These are phyloP conservation scores for Pseudozyma sp. DNA, from an alignment of 1,284 basidiomycete genomes.

Conservation along the genomic window DNA sequence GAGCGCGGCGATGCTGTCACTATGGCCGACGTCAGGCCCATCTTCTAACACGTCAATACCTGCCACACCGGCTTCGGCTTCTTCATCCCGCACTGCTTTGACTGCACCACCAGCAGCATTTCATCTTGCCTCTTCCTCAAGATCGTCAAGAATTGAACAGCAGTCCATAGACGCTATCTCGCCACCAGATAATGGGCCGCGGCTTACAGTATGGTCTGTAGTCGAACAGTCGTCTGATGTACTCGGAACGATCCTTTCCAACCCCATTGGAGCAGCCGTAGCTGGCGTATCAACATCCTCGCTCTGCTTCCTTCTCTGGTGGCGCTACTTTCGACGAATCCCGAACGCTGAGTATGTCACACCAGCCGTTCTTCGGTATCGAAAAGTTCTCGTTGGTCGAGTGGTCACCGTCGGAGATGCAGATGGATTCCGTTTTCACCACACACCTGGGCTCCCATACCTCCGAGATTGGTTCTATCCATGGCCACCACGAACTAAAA, in stretches of 20 bases:
- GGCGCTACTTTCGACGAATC: conserved; percentile 65
- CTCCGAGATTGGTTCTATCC: conserved; percentile 49
- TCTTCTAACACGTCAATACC: conserved; percentile 1
- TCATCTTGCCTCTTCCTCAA: neutral
- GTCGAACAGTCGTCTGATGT: conserved; percentile 37
- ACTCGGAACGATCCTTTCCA: conserved; percentile 23
- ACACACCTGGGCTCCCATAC: conserved; percentile 60
- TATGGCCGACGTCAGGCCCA: conserved; percentile 8
- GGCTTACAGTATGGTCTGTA: conserved; percentile 32
- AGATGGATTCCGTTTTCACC: conserved; percentile 67
- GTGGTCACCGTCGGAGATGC: conserved; percentile 66
- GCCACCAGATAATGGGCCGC: neutral
- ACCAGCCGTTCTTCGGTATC: conserved; percentile 56
- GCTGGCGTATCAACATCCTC: conserved; percentile 33
- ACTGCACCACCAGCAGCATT: neutral
- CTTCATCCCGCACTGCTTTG: neutral
- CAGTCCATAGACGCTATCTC: no score
- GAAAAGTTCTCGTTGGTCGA: conserved; percentile 59
- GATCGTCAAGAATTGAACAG: neutral
- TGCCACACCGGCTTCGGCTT: neutral
- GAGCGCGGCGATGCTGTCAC: conserved; percentile 7
- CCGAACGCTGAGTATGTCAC: conserved; percentile 62
- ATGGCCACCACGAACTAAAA: conserved; percentile 33
- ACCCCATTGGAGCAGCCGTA: conserved; percentile 34
- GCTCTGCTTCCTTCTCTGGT: conserved; percentile 42